phyloP scores from a whole-genome alignment of 2,329 filamentous ascomycete species.

The Sarocladiaceae sp. region DNA sequence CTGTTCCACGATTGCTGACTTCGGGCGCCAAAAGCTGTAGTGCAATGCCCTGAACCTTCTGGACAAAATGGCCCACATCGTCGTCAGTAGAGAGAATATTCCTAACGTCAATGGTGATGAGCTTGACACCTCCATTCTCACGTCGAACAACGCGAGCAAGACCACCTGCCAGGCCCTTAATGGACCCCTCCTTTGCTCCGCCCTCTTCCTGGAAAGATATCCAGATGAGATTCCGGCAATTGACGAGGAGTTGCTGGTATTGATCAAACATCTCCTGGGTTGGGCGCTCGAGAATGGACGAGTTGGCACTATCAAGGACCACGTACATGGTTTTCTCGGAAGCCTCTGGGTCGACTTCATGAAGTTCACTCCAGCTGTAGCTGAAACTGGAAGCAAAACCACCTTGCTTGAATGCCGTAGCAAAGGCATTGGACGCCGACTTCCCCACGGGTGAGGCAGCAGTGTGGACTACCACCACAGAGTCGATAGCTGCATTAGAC shows the following conservation, averaged over 20 bases:
- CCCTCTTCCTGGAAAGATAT: not conserved
- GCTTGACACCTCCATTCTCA: not conserved
- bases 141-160: not conserved
- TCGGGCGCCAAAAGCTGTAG: not conserved
- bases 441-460: not conserved
- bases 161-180: not conserved
- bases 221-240: not conserved
- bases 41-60: not conserved
- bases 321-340: not conserved
- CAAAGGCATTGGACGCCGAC: not conserved
- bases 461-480: not conserved
- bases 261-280: not conserved
- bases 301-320: not conserved
- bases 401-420: not conserved
- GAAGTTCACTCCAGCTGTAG: not conserved
- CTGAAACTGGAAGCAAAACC: not conserved
- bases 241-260: not conserved
- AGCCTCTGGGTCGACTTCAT: not conserved
- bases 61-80: not conserved
- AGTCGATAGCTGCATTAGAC: not conserved
- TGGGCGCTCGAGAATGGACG: not conserved
- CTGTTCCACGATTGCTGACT: not conserved
- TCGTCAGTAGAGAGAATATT: not conserved
- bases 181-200: not conserved
- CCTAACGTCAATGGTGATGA: constrained; percentile 5